Conservation (phyloP, 2,329 filamentous ascomycete species). For the Penicillium sp. region DNA sequence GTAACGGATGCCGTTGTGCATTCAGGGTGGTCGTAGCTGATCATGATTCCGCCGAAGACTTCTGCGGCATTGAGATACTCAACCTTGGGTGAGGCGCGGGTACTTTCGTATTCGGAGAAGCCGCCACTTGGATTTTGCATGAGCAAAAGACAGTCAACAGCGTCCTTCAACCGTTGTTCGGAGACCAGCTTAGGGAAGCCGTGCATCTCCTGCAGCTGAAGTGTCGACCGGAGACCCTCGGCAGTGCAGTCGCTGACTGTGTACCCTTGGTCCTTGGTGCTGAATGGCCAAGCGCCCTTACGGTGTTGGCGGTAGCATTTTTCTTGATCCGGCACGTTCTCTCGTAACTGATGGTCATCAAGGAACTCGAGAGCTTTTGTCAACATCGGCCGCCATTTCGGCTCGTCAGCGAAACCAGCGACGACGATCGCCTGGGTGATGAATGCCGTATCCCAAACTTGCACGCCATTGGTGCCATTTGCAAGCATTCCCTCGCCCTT, state of each 20-base stretch:
- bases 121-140: constrained; percentile 88
- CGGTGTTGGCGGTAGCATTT: constrained; percentile 84
- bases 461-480: constrained; percentile 97
- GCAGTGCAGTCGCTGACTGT: constrained; percentile 93
- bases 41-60: constrained; percentile 96
- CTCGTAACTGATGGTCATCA: constrained; percentile 85
- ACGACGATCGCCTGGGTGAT: constrained; percentile 78
- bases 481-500: constrained; percentile 89
- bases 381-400: constrained; percentile 79
- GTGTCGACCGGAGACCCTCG: constrained; percentile 81
- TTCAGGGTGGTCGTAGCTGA: constrained; percentile 97
- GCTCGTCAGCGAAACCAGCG: constrained; percentile 72
- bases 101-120: constrained; percentile 85
- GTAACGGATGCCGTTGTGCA: constrained; percentile 95
- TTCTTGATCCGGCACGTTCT: constrained; percentile 73
- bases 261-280: constrained; percentile 88
- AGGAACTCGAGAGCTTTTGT: constrained; percentile 78
- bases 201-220: constrained; percentile 76
- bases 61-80: constrained; percentile 93
- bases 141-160: constrained; percentile 83
- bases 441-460: constrained; percentile 95
- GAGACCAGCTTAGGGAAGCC: constrained; percentile 73
- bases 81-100: constrained; percentile 71
- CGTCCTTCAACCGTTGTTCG: constrained; percentile 76
- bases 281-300: constrained; percentile 96